phyloP scores from a whole-genome alignment of 108 stramenopile species.

The Mediolabrus comicus region DNA sequence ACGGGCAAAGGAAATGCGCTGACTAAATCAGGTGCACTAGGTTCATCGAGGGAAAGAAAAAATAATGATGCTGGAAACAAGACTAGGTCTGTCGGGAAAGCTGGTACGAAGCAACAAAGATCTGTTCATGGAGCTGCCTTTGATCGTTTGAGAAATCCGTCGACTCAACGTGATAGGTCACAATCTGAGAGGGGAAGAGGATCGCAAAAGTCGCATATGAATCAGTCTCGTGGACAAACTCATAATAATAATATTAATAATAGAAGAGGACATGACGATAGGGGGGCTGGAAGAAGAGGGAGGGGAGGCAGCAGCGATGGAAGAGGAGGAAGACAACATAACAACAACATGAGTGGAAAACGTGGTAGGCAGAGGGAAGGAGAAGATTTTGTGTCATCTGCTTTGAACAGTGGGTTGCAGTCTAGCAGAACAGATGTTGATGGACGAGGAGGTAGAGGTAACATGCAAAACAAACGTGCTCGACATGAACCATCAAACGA shows the following conservation, averaged over 20 bases:
- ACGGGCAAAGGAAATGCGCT: slow-evolving; percentile 55
- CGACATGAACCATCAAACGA: slow-evolving; percentile 10
- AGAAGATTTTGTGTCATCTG: slow-evolving; percentile 15
- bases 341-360: background rate
- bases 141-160: slow-evolving; percentile 13
- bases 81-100: background rate
- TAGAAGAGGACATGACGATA: background rate
- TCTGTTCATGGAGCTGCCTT: slow-evolving; percentile 25
- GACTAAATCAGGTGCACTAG: slow-evolving; percentile 76
- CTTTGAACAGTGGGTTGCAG: background rate
- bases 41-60: slow-evolving; percentile 65
- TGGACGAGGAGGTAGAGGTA: background rate
- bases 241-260: background rate
- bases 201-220: background rate
- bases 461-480: slow-evolving; percentile 10
- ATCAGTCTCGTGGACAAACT: slow-evolving; percentile 2
- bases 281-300: slow-evolving; percentile 8
- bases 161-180: background rate
- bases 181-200: slow-evolving; percentile 5
- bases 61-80: slow-evolving; percentile 4
- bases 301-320: background rate
- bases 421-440: slow-evolving; percentile 1
- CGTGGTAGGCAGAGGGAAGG: slow-evolving; percentile 19
- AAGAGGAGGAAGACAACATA: slow-evolving; percentile 4
- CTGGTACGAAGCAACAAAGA: background rate